Evolutionary conservation across 2,329 filamentous ascomycete genomes (phyloP), one percentile per base, ranked within the genome.

Genomic region (Botrytis byssoidea): DNA sequence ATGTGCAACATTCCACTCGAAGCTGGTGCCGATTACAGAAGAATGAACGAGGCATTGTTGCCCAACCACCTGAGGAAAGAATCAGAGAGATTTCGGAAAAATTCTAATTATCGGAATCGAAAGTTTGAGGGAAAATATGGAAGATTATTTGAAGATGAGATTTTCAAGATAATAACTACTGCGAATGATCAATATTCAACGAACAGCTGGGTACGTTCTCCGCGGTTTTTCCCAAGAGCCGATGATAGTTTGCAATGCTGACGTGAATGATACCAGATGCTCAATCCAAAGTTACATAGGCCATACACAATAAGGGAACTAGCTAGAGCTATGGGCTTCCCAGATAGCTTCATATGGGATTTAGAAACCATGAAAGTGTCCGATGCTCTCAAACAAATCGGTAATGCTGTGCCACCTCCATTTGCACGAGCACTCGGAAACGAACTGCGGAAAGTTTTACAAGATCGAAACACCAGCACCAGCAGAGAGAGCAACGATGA

Each of bases 281-380:
- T 78, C 2, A 42, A 42, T 42, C 42, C 42, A 14, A 42, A 42
- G 14, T 42, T 42, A 18, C 42, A 42, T 42, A 42, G 42, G 42
- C 42, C 74, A 2, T 55, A 74, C 29, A 68, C 71, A 1, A 44
- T 76, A 6, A 44, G 77, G n/a, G 78, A 78, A 44, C 60, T 61
- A 20, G 73, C 75, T 29, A 65, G 78, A 16, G 73, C 67, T 0
- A 73, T 75, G 57, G 70, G 77, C 1, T 76, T 78, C 40, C 60
- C 75, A 0, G 77, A 78, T 70, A 66, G 42, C 3, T 76, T 75
- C 20, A 35, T 44, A 2, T 78, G 76, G 59, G 73, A 76, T 16
- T 29, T 74, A 5, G 59, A 74, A 2, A 65, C 18, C 1, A 51
- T 68, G 10, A 51, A 29, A 10, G 29, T 65, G 9, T n/a, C 25